Evolutionary conservation across 177 flowering plant genomes (phyloP).

Genomic region (Tripterygium wilfordii): DNA sequence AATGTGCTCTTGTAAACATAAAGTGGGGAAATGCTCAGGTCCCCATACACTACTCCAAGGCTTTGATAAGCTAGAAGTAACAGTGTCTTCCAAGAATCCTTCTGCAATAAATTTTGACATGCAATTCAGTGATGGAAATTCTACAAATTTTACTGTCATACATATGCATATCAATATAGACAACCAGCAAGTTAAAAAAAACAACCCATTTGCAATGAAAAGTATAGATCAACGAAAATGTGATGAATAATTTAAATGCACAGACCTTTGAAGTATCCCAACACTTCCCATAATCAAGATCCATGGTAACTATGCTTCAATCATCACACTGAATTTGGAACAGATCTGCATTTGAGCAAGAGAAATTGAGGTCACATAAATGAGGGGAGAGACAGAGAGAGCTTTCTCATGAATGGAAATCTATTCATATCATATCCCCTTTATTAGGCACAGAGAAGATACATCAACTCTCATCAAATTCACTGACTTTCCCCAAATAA

Average conservation of each 20-base stretch:
- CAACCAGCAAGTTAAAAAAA: not conserved
- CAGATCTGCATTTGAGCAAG: conserved; percentile 23
- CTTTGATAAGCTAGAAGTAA: conserved; percentile 83
- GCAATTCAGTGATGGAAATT: not conserved
- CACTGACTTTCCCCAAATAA: conserved; percentile 13
- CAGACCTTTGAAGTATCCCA: conserved; percentile 58
- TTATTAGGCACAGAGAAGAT: conserved; percentile 9
- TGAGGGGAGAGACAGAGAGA: not conserved
- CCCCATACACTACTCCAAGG: conserved; percentile 96
- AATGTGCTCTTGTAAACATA: conserved; percentile 91
- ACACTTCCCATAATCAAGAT: conserved; percentile 41
- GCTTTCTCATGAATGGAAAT: not conserved
- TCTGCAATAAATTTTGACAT: conserved; percentile 34
- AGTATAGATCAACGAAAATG: conserved; percentile 5
- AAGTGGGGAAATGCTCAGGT: conserved; percentile 82
- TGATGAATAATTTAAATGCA: conserved; percentile 10
- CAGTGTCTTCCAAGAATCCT: conserved; percentile 70
- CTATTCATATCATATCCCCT: conserved; percentile 12
- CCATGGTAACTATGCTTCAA: conserved; percentile 32
- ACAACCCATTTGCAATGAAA: not conserved
- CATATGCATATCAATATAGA: too few species aligned
- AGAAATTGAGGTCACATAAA: not conserved
- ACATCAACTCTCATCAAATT: conserved; percentile 17
- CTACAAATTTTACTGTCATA: too few species aligned
- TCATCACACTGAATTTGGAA: conserved; percentile 5